Conservation (phyloP, 2,329 filamentous ascomycete species). For the Fusarium setosum region DNA sequence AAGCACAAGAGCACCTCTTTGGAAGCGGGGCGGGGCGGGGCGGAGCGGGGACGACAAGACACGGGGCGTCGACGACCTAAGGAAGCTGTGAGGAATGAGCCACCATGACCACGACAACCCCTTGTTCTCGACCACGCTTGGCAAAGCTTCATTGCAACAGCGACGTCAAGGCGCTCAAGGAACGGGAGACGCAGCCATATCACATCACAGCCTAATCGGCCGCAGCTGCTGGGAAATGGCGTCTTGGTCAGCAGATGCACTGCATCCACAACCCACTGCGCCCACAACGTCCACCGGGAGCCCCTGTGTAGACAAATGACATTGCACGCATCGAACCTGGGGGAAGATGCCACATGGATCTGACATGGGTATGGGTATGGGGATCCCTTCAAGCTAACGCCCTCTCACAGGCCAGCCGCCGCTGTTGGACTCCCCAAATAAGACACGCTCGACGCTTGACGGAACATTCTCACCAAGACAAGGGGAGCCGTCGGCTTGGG, state of each 20-base stretch:
- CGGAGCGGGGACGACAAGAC: slow-evolving; percentile 15
- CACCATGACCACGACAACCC: background rate
- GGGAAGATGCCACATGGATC: slow-evolving; percentile 31
- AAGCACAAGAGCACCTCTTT: slow-evolving; percentile 29
- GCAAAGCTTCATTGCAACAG: background rate
- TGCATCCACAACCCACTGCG: background rate
- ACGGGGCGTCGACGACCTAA: background rate
- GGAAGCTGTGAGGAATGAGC: slow-evolving; percentile 1
- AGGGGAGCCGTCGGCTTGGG: background rate
- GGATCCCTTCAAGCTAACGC: slow-evolving; percentile 9
- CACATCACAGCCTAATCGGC: slow-evolving; percentile 6
- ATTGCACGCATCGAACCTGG: slow-evolving; percentile 18
- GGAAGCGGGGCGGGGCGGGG: slow-evolving; percentile 34
- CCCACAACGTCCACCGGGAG: background rate
- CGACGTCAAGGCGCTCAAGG: background rate
- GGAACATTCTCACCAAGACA: background rate
- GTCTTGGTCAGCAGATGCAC: slow-evolving; percentile 18
- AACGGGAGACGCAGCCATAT: slow-evolving; percentile 8
- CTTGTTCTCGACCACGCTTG: slow-evolving; percentile 10
- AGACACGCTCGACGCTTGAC: background rate
- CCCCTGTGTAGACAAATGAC: slow-evolving; percentile 22
- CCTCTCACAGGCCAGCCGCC: background rate
- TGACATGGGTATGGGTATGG: slow-evolving; percentile 31
- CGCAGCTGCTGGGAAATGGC: slow-evolving; percentile 4
- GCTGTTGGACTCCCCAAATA: background rate